Conservation (phyloP, 495 filamentous ascomycete genomes). For the Podospora pseudopauciseta region DNA sequence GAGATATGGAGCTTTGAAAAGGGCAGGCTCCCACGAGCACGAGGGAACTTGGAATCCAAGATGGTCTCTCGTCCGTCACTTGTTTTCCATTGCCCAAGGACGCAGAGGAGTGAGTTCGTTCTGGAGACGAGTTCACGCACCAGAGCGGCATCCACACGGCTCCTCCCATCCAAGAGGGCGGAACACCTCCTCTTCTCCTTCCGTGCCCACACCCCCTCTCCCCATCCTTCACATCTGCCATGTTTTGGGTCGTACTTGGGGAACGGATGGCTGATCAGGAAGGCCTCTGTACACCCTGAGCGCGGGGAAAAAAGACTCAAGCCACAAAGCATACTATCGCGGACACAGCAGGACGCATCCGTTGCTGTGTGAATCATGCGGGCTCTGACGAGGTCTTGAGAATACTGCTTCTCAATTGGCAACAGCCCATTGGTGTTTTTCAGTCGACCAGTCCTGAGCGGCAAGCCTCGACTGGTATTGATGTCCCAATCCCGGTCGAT, state of each 20-base stretch:
- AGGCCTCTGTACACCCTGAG: background rate
- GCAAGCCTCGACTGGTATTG: background rate
- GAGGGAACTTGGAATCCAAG: background rate
- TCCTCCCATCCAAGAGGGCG: background rate
- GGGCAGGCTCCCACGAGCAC: background rate
- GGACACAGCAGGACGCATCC: background rate
- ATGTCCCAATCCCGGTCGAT: background rate
- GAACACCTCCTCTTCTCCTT: background rate
- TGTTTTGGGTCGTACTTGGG: background rate
- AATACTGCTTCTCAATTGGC: background rate
- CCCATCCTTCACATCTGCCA: background rate
- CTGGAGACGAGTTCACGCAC: background rate
- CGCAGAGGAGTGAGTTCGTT: too few species aligned
- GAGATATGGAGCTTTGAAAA: background rate
- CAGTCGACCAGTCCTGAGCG: background rate
- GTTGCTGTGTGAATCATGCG: slow-evolving; percentile 10
- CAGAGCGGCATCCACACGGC: slow-evolving; percentile 15
- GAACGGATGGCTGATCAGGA: background rate
- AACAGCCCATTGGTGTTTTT: background rate
- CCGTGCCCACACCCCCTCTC: background rate
- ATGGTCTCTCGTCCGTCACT: background rate
- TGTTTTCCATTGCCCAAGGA: background rate
- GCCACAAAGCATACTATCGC: background rate
- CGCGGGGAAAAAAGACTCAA: background rate
- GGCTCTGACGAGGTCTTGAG: background rate